These are phyloP conservation scores for Penicillium diatomitis DNA, from an alignment of 495 filamentous ascomycete species.

Conservation along the genomic window DNA sequence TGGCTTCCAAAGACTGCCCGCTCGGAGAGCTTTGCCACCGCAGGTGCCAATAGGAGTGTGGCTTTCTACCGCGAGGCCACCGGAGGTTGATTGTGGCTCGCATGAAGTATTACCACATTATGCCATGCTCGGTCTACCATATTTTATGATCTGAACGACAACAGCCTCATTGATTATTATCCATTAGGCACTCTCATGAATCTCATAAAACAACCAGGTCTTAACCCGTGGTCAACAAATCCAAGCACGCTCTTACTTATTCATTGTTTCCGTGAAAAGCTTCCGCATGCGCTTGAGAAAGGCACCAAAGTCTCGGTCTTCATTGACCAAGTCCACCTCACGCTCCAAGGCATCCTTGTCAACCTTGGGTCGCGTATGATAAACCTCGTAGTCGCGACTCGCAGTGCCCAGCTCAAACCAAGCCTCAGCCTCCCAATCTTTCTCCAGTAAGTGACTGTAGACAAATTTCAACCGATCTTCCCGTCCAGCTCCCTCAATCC, in stretches of 20 bases:
- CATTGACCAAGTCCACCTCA: constrained; percentile 65
- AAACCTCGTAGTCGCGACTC: constrained; percentile 74
- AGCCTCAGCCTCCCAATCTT: constrained; percentile 79
- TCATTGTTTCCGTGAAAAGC: constrained; percentile 58
- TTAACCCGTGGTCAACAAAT: constrained; percentile 10
- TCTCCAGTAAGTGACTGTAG: constrained; percentile 74
- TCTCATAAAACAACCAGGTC: constrained; percentile 5
- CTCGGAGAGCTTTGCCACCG: constrained; percentile 81
- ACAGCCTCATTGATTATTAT: constrained; percentile 1
- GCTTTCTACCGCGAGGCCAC: constrained; percentile 90
- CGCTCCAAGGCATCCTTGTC: constrained; percentile 62
- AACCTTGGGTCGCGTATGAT: constrained; percentile 67
- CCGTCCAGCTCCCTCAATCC: constrained; percentile 80
- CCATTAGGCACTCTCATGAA: constrained; percentile 11
- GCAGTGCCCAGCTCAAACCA: constrained; percentile 87
- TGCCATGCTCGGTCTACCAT: not conserved
- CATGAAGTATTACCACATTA: not conserved
- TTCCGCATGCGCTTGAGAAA: constrained; percentile 91
- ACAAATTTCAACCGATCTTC: constrained; percentile 85
- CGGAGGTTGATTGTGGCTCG: constrained; percentile 35
- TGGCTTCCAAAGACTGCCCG: constrained; percentile 75
- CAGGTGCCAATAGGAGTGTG: constrained; percentile 69
- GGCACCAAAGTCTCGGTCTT: constrained; percentile 68
- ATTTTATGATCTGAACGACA: constrained; percentile 10
- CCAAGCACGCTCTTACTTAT: constrained; percentile 3